phyloP scores from a whole-genome alignment of 2,329 filamentous ascomycete genomes.

The Colletotrichum sp. region DNA sequence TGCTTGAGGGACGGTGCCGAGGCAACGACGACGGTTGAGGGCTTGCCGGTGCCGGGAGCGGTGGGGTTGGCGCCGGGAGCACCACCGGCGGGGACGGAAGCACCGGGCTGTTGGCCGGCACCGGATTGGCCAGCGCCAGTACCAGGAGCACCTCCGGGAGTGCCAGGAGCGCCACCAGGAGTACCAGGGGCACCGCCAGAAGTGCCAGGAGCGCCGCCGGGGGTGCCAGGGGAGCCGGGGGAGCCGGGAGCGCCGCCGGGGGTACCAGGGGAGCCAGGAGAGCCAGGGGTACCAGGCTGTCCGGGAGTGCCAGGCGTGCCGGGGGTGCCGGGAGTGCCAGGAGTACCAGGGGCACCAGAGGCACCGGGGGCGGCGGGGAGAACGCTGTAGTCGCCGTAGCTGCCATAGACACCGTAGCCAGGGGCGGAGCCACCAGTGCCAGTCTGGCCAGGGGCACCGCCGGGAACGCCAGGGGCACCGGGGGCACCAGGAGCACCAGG shows the following conservation, averaged over 20 bases:
- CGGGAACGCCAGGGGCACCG: neutral
- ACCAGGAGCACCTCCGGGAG: neutral
- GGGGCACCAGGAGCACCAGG: neutral
- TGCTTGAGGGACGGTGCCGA: constrained; percentile 29
- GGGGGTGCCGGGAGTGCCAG: neutral
- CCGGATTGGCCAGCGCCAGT: neutral
- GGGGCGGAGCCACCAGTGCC: neutral
- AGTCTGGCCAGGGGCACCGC: neutral
- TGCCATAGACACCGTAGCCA: neutral
- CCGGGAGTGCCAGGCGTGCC: neutral
- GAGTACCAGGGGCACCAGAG: neutral
- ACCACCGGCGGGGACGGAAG: neutral
- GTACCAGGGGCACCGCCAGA: neutral
- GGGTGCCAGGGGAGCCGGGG: neutral
- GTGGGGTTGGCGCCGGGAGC: neutral
- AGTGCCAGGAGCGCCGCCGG: neutral
- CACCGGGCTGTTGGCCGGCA: neutral
- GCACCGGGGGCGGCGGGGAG: neutral
- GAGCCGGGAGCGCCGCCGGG: neutral
- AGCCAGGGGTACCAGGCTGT: neutral
- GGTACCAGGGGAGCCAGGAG: neutral
- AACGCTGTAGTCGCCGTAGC: neutral
- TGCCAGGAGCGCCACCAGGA: neutral
- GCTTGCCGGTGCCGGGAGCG: neutral
- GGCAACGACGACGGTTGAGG: neutral